Base-by-base conservation (phyloP, 768 basidiomycete genomes). In the Peribolospora kevripleyi region DNA sequence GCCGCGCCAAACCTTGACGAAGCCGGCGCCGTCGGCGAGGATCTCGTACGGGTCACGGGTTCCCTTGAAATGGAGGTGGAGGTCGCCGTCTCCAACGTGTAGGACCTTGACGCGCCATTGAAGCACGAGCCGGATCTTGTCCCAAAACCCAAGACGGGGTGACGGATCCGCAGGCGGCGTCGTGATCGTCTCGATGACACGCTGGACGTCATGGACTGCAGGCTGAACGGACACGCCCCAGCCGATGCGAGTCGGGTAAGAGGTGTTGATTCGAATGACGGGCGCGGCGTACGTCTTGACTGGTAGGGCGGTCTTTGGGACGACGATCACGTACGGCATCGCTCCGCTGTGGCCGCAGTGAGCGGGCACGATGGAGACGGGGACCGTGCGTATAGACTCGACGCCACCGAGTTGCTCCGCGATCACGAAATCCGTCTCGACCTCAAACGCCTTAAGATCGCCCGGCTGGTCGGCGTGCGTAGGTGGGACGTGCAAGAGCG, bases 271-370 rank as follows among this genome's bases (percentile, higher is more conserved):
- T 14, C 73, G 72, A 60, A 95, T 74, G 9, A 70, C 67, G 3
- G 87, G 84, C 48, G 75, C 73, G 1, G 84, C 82, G 62, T 90
- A 93, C 6, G 81, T 84, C 68, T 97, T 97, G 61, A 90, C 82
- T 0, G 90, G 82, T 83, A 88, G 91, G 55, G 86, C 80, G 0
- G 87, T 90, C 67, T 90, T 93, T 2, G 87, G 85, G 42, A 91
- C 73, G 1, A 64, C 55, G 47, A 54, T 52, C 47, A 59, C 55
- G 13, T 55, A 56, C 46, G 68, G 59, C 46, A 88, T 67, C 37
- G 70, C 70, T 2, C 69, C 66, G 39, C 75, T 71, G 5, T 73
- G 75, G 39, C 70, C 69, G 42, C 73, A 64, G 40, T 76, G 77
- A 39, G 75, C 72, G n/a, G 74, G 73, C 51, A 81, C 68, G 58